These are phyloP conservation scores for Pezicula carpinea DNA, from an alignment of 2,329 filamentous ascomycete species.

Conservation along the genomic window DNA sequence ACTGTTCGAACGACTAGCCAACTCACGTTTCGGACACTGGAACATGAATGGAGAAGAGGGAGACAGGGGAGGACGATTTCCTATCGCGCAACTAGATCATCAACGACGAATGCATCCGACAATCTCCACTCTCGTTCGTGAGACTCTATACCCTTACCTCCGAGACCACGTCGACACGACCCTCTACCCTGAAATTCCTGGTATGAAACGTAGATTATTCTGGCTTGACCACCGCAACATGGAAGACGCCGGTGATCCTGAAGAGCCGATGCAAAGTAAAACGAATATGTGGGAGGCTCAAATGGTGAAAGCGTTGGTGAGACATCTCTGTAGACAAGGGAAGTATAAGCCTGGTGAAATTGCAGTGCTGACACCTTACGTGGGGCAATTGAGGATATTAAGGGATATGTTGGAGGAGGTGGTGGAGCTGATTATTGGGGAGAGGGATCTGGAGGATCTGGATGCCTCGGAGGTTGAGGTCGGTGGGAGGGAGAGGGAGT, in stretches of 20 bases:
- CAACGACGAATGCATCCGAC: slow-evolving; percentile 64
- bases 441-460: slow-evolving; percentile 56
- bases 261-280: slow-evolving; percentile 51
- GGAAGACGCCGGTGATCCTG: slow-evolving; percentile 49
- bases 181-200: slow-evolving; percentile 43
- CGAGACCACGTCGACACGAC: slow-evolving; percentile 40
- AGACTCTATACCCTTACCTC: slow-evolving; percentile 52
- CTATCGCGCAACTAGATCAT: slow-evolving; percentile 41
- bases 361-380: slow-evolving; percentile 64
- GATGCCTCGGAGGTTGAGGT: slow-evolving; percentile 23
- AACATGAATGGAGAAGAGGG: too few relatives aligned
- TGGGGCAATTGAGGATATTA: slow-evolving; percentile 51
- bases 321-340: slow-evolving; percentile 62
- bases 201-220: slow-evolving; percentile 49
- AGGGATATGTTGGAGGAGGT: slow-evolving; percentile 37
- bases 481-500: not conserved
- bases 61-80: slow-evolving; percentile 14
- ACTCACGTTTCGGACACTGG: slow-evolving; percentile 10
- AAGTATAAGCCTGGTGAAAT: slow-evolving; percentile 56
- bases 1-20: slow-evolving; percentile 47
- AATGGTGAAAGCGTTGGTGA: slow-evolving; percentile 58
- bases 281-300: slow-evolving; percentile 59
- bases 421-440: slow-evolving; percentile 60
- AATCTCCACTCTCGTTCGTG: slow-evolving; percentile 53
- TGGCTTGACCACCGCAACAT: slow-evolving; percentile 56